phyloP scores from a whole-genome alignment of 345 rosid genomes.

The Corchorus capsularis region DNA sequence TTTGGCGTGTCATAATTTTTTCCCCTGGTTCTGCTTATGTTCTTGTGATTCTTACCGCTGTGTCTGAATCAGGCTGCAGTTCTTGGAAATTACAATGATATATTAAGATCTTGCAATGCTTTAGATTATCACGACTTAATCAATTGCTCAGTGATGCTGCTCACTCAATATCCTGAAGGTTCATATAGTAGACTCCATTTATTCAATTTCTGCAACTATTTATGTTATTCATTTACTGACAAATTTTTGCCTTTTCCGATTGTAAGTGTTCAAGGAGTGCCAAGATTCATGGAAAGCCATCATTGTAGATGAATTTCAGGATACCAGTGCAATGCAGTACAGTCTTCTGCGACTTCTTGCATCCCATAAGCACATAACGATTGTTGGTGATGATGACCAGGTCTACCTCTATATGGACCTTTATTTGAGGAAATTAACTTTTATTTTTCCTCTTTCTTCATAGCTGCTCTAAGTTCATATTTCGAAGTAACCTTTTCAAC shows the following conservation, averaged over 20 bases:
- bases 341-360: constrained; percentile 65
- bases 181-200: constrained; percentile 23
- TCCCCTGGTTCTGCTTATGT: constrained; percentile 24
- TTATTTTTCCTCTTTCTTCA: neutral
- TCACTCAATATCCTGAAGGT: constrained; percentile 84
- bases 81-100: constrained; percentile 63
- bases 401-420: constrained; percentile 33
- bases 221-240: constrained; percentile 28
- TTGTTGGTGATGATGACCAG: constrained; percentile 98
- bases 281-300: constrained; percentile 83
- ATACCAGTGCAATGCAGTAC: constrained; percentile 93
- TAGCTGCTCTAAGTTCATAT: neutral
- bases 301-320: constrained; percentile 94
- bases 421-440: neutral
- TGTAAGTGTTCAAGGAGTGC: constrained; percentile 70
- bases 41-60: constrained; percentile 32
- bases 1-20: constrained; percentile 23
- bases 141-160: constrained; percentile 76
- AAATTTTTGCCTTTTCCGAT: constrained; percentile 21
- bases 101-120: constrained; percentile 78
- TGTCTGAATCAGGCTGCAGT: constrained; percentile 70
- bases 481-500: constrained; percentile 1
- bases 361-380: constrained; percentile 70
- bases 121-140: constrained; percentile 95
- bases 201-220: constrained; percentile 19